Evolutionary conservation across 1,284 basidiomycete species (phyloP).

Genomic region (Leccinum griseonigrum): DNA sequence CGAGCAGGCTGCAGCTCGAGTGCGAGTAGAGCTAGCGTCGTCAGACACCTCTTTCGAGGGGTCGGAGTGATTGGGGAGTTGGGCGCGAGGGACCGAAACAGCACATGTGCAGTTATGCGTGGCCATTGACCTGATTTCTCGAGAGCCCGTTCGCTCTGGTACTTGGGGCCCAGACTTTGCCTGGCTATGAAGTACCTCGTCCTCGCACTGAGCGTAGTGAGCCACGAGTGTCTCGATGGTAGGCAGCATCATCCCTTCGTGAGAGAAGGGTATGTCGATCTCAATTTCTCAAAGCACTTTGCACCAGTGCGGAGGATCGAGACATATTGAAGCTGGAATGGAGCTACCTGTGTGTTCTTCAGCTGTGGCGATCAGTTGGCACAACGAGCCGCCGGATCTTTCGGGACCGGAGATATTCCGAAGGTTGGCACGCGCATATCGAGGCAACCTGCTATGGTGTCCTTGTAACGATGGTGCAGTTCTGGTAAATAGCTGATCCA

Average conservation of each 20-base stretch:
- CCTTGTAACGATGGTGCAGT: not conserved
- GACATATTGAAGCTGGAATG: constrained; percentile 21
- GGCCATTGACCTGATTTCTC: constrained; percentile 28
- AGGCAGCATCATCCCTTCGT: not conserved
- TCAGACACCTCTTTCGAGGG: constrained; percentile 32
- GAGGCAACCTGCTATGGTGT: not conserved
- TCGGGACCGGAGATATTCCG: not conserved
- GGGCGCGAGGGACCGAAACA: constrained; percentile 27
- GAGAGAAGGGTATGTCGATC: not conserved
- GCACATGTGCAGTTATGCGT: constrained; percentile 22
- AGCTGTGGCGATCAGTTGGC: constrained; percentile 9
- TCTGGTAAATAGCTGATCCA: constrained; percentile 13
- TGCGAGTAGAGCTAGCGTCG: constrained; percentile 9
- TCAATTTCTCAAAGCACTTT: not conserved
- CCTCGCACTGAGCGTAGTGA: constrained; percentile 3
- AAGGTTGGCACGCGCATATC: not conserved
- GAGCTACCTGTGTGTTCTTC: constrained; percentile 1
- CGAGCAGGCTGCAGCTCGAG: constrained; percentile 35
- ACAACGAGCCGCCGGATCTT: not conserved
- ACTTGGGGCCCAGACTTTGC: constrained; percentile 10
- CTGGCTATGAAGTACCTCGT: not conserved
- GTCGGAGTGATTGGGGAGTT: not conserved
- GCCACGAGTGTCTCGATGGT: constrained; percentile 11
- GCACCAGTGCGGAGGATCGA: constrained; percentile 18
- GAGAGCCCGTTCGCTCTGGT: constrained; percentile 12